phyloP scores from a whole-genome alignment of 106 monocot genomes.

The Chionographis japonica region DNA sequence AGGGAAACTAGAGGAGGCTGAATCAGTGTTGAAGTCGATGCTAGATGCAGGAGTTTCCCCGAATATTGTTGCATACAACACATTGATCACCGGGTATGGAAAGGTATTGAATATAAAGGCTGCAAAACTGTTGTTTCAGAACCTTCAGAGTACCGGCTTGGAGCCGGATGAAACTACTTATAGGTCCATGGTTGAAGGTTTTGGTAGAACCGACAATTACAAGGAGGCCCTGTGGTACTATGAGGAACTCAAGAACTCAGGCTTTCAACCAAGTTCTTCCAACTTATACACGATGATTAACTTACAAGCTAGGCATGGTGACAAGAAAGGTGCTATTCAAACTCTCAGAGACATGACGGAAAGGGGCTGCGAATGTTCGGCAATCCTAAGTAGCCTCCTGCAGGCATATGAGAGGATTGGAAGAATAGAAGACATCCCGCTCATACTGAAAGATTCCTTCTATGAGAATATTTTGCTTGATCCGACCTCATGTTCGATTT shows the following conservation, averaged over 20 bases:
- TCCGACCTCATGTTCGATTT: constrained; percentile 73
- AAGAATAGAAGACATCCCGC: constrained; percentile 39
- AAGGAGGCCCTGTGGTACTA: constrained; percentile 57
- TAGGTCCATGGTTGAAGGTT: constrained; percentile 92
- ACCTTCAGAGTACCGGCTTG: constrained; percentile 38
- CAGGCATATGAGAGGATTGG: constrained; percentile 78
- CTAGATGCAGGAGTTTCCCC: constrained; percentile 35
- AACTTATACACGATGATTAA: constrained; percentile 97
- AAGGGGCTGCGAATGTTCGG: constrained; percentile 55
- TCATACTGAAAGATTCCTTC: constrained; percentile 51
- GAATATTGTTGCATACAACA: constrained; percentile 95
- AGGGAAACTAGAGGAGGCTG: constrained; percentile 80
- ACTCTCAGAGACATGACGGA: constrained; percentile 70
- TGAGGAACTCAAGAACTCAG: constrained; percentile 54
- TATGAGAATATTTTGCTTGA: constrained; percentile 68
- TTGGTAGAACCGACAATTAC: constrained; percentile 68
- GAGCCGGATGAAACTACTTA: constrained; percentile 92
- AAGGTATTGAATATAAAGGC: constrained; percentile 39
- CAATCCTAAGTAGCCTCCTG: constrained; percentile 64
- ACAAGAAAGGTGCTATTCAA: constrained; percentile 43
- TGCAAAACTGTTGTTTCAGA: constrained; percentile 44
- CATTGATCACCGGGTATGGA: constrained; percentile 92
- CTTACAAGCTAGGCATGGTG: constrained; percentile 72
- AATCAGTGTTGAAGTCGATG: constrained; percentile 59
- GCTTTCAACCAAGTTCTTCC: constrained; percentile 76